Conservation (phyloP, 108 stramenopile genomes). For the Fistulifera pelliculosa region DNA sequence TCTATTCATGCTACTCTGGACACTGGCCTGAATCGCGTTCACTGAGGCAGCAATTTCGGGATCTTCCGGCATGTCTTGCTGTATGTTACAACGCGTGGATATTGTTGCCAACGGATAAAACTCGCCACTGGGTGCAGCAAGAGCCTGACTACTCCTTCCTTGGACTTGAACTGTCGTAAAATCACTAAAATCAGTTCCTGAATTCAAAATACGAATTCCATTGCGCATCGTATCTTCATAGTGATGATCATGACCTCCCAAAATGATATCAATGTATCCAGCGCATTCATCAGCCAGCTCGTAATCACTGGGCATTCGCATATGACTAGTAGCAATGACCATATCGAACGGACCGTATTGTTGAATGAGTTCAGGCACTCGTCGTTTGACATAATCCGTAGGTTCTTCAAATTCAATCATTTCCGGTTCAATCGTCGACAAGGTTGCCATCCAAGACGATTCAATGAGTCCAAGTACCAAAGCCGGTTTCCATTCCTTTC, state of each 20-base stretch:
- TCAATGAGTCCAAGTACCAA: slow-evolving; percentile 30
- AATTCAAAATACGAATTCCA: slow-evolving; percentile 31
- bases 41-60: slow-evolving; percentile 5
- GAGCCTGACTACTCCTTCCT: not conserved
- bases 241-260: slow-evolving; percentile 53
- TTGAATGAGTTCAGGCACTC: slow-evolving; percentile 14
- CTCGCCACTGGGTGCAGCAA: not conserved
- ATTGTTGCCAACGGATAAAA: not conserved
- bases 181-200: slow-evolving; percentile 41
- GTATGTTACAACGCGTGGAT: not conserved
- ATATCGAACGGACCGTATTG: slow-evolving; percentile 20
- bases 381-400: slow-evolving; percentile 17
- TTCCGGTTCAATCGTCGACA: slow-evolving; percentile 20
- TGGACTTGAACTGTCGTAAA: slow-evolving; percentile 18
- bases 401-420: slow-evolving; percentile 28
- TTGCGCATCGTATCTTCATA: slow-evolving; percentile 24
- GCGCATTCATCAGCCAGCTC: slow-evolving; percentile 25
- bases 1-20: slow-evolving; percentile 25
- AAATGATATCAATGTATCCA: slow-evolving; percentile 26
- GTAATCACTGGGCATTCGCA: slow-evolving; percentile 45
- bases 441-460: slow-evolving; percentile 27
- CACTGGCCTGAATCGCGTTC: slow-evolving; percentile 6
- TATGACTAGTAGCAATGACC: slow-evolving; percentile 33
- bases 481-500: slow-evolving; percentile 15
- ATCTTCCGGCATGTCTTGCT: not conserved